These are phyloP conservation scores for Dichotomopilus funicola DNA, from an alignment of 2,329 filamentous ascomycete species.

Conservation along the genomic window DNA sequence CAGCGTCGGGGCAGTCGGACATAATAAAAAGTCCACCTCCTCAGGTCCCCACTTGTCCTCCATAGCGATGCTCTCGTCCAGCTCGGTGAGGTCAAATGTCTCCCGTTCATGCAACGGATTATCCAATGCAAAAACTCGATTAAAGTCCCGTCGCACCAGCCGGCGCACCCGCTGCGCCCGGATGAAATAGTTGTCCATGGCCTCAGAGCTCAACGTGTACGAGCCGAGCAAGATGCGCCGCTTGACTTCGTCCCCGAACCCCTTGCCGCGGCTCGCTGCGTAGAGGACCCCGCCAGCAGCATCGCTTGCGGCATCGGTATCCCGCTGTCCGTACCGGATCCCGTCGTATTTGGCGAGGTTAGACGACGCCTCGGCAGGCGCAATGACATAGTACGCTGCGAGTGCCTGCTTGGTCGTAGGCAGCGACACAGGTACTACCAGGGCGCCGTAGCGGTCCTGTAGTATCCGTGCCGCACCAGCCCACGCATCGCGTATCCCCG, in stretches of 20 bases:
- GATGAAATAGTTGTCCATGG: constrained; percentile 94
- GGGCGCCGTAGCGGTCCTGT: constrained; percentile 54
- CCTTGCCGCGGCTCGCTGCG: constrained; percentile 62
- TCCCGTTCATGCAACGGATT: constrained; percentile 56
- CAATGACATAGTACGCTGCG: constrained; percentile 90
- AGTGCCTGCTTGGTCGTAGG: constrained; percentile 80
- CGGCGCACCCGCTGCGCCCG: constrained; percentile 84
- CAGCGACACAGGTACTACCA: constrained; percentile 68
- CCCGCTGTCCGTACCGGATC: constrained; percentile 71
- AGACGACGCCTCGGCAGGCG: constrained; percentile 88
- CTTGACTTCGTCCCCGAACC: constrained; percentile 80
- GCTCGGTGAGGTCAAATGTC: constrained; percentile 52
- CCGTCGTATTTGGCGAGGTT: constrained; percentile 97
- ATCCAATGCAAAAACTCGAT: constrained; percentile 61
- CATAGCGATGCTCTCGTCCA: constrained; percentile 46
- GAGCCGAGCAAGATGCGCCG: constrained; percentile 82
- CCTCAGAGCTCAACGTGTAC: constrained; percentile 82
- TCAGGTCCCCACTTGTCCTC: constrained; percentile 51
- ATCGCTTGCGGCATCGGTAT: constrained; percentile 32
- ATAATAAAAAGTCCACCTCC: constrained; percentile 79
- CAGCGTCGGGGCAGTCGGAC: constrained; percentile 69
- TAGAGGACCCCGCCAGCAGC: constrained; percentile 64
- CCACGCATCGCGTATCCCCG: constrained; percentile 66
- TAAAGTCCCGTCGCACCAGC: constrained; percentile 80
- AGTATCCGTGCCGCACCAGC: constrained; percentile 52